Evolutionary conservation across 1,284 basidiomycete genomes (phyloP), one percentile per base, ranked within the genome.

Genomic region (Marasmius fiardii): DNA sequence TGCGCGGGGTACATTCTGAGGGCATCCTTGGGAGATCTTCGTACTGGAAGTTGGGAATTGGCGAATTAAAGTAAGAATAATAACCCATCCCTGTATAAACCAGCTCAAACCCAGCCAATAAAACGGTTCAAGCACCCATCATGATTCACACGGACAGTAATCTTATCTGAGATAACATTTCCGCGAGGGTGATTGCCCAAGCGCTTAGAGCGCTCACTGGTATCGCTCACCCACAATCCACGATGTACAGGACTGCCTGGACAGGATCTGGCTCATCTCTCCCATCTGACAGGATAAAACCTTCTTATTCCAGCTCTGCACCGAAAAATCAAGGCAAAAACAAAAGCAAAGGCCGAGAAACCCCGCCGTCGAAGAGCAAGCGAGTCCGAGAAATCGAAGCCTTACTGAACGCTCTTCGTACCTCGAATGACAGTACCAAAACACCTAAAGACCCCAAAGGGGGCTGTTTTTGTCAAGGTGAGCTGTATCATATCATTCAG

Each of bases 401-500:
- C 1, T 65, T 78, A n/a, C 61, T 77, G 51, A 58, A 67, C 16
- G 67, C 67, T 8, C 61, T 80, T 18, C 67, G 66, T 31, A 61
- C 58, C 12, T 60, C 69, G 1, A 63, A 65, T 21, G 69, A 37
- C 12, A 37, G 71, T n/a, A n/a, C n/a, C 1, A 65, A 45, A 35
- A 16, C 26, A 21, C 35, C 47, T n/a, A 62, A 68, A 58, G 84
- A 86, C 66, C 75, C 81, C 0, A 78, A 77, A 37, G 81, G 81
- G 2, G 84, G 84, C 0, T 89, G 86, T 63, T 89, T 86, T 63
- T 89, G 87, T 62, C 81, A 80, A 74, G 83, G 85, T 83, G 39
- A 41, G 39, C 20, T 6, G n/a, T 41, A 6, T 41, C 20, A 58
- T 47, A 67, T 61, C 12, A 18, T 26, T n/a, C 41, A 33, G 6